Percentiles rank a stretch among this genome's conserved stretches.
phyloP scores from a whole-genome alignment of 139 green algal species.

The Coelastrella sp. region DNA sequence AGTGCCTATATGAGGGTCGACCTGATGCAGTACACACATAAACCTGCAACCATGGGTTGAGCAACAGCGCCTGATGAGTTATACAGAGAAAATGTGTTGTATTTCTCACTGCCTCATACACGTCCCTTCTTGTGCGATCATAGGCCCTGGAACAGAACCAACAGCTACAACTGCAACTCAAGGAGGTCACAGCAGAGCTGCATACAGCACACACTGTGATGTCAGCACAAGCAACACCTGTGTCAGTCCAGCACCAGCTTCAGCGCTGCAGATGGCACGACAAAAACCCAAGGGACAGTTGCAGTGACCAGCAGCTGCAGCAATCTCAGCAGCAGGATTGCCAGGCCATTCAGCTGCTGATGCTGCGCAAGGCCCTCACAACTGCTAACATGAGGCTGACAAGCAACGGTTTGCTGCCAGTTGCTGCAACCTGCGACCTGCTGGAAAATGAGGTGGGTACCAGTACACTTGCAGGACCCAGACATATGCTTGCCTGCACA shows the following conservation, averaged over 20 bases:
- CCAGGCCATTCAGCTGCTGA: neutral
- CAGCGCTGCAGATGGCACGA: conserved; percentile 1
- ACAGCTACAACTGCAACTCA: neutral
- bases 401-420: conserved; percentile 7
- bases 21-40: neutral
- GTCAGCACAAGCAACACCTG: neutral
- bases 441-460: neutral
- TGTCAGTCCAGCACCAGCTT: neutral
- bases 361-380: conserved; percentile 36
- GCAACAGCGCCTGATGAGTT: neutral
- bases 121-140: neutral
- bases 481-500: too few species aligned
- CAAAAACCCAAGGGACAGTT: neutral
- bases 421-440: conserved; percentile 7
- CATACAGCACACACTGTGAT: neutral
- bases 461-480: neutral
- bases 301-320: neutral
- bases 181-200: neutral
- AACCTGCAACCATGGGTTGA: neutral
- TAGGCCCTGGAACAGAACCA: conserved; percentile 10
- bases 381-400: conserved; percentile 24
- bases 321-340: neutral
- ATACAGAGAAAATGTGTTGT: too few species aligned
- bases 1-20: too few species aligned
- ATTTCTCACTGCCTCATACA: neutral